Percentiles rank a stretch among this genome's conserved stretches.
phyloP scores from a whole-genome alignment of 225 moss, liverwort and hornwort species.

The Physcomitrium patens region DNA sequence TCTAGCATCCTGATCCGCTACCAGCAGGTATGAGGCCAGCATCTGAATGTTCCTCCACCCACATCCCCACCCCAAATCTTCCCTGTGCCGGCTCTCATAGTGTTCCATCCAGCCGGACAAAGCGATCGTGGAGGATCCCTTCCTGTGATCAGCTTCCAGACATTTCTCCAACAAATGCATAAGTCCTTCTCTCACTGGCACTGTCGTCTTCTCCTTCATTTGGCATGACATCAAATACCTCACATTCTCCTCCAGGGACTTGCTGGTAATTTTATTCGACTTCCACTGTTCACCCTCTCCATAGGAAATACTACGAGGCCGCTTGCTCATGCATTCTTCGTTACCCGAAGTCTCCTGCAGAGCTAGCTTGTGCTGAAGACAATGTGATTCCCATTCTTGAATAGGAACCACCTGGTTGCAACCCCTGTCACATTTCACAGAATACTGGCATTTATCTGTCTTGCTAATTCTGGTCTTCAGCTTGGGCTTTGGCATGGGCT shows the following conservation, averaged over 20 bases:
- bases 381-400: conserved; percentile 62
- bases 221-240: conserved; percentile 56
- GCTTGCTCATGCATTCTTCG: conserved; percentile 39
- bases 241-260: conserved; percentile 48
- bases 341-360: conserved; percentile 35
- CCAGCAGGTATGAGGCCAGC: conserved; percentile 62
- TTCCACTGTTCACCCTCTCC: conserved; percentile 47
- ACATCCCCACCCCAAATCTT: conserved; percentile 86
- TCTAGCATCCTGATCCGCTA: conserved; percentile 46
- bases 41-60: conserved; percentile 93
- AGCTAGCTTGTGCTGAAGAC: conserved; percentile 54
- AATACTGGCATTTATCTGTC: conserved; percentile 10
- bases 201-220: conserved; percentile 45
- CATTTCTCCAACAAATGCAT: conserved; percentile 61
- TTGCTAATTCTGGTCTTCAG: conserved; percentile 14
- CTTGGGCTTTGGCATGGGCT: too few species aligned
- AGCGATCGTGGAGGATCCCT: conserved; percentile 50
- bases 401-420: conserved; percentile 55
- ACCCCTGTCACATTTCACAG: conserved; percentile 47
- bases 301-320: conserved; percentile 38
- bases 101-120: conserved; percentile 73
- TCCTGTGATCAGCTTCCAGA: conserved; percentile 50
- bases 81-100: conserved; percentile 68
- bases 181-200: conserved; percentile 50
- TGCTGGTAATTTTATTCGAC: conserved; percentile 39